Conservation (phyloP, 495 filamentous ascomycete genomes). For the Xylaria flabelliformis region DNA sequence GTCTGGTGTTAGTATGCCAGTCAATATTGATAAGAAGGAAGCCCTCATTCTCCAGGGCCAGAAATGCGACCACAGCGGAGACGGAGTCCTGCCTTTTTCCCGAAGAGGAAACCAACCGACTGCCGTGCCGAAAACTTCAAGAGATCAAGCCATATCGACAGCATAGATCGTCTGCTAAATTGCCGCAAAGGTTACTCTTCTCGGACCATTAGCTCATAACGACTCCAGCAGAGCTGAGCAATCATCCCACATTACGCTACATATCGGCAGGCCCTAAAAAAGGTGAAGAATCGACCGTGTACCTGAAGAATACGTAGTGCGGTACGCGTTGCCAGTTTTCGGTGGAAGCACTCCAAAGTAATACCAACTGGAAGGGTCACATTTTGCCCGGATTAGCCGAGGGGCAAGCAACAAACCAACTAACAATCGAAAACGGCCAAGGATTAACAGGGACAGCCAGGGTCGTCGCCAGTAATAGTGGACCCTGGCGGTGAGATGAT, state of each 20-base stretch:
- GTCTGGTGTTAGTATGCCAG: neutral
- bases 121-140: neutral
- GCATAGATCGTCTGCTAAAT: slow-evolving; percentile 14
- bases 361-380: slow-evolving; percentile 10
- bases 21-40: slow-evolving; percentile 9
- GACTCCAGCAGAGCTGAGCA: slow-evolving; percentile 8
- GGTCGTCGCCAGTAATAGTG: slow-evolving; percentile 9
- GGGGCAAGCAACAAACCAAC: slow-evolving; percentile 8
- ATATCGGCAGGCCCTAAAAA: neutral
- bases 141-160: neutral
- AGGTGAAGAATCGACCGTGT: neutral
- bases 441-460: slow-evolving; percentile 20
- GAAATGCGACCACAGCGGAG: slow-evolving; percentile 9
- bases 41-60: neutral
- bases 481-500: slow-evolving; percentile 20
- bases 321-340: neutral
- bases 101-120: slow-evolving; percentile 3
- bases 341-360: neutral
- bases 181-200: slow-evolving; percentile 15
- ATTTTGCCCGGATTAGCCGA: slow-evolving; percentile 23
- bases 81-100: neutral
- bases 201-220: neutral
- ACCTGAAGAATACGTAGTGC: neutral
- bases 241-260: slow-evolving; percentile 7
- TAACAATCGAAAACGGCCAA: slow-evolving; percentile 3